Percentiles rank a stretch among this genome's conserved stretches.
phyloP scores from a whole-genome alignment of 306 rosid genomes.

The Pueraria montana region DNA sequence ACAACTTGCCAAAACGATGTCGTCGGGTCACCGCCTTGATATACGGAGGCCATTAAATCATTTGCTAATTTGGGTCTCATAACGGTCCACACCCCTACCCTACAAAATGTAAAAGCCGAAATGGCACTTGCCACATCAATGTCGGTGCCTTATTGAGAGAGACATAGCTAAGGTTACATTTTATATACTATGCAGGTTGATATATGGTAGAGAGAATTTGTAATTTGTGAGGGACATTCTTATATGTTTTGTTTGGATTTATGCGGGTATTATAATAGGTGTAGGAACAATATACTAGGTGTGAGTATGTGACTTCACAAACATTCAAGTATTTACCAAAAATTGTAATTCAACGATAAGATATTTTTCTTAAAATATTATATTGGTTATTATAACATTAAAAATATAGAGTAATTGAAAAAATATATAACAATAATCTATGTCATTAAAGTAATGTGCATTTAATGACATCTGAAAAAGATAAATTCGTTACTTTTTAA shows the following conservation, averaged over 20 bases:
- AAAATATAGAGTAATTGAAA: neutral
- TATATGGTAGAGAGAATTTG: too few species aligned
- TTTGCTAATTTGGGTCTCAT: slow-evolving; percentile 10
- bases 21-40: slow-evolving; percentile 41
- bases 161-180: neutral
- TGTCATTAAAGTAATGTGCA: too few species aligned
- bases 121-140: neutral
- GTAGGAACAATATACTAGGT: too few species aligned
- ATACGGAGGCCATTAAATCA: slow-evolving; percentile 23
- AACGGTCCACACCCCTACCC: slow-evolving; percentile 23
- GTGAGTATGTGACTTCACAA: too few species aligned
- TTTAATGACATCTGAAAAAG: neutral
- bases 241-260: too few species aligned
- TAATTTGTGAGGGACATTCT: too few species aligned
- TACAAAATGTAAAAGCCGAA: neutral
- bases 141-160: neutral
- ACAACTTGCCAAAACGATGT: slow-evolving; percentile 11
- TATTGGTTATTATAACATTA: neutral
- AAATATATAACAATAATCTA: neutral
- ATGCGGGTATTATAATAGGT: too few species aligned
- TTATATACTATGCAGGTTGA: too few species aligned
- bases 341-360: too few species aligned
- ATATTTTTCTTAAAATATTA: too few species aligned
- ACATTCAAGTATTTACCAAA: too few species aligned
- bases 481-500: neutral